A percentile compares a stretch with the other conserved stretches of the same genome.
Evolutionary conservation across 495 filamentous ascomycete genomes (phyloP).

Genomic region (Penicillium psychrofluorescens): DNA sequence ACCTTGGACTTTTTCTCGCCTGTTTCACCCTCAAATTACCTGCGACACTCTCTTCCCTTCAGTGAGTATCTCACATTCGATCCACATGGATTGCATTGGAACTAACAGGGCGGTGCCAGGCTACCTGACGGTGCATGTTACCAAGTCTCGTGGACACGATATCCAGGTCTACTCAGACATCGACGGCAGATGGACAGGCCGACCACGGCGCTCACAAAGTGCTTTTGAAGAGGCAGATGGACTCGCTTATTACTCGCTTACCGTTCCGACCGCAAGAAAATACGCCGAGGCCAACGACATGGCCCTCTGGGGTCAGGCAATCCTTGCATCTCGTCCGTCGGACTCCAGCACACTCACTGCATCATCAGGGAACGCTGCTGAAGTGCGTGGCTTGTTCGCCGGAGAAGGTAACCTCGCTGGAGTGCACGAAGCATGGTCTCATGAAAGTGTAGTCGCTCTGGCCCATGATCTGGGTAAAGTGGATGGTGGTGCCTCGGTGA

Average conservation of each 20-base stretch:
- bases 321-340: conserved; percentile 22
- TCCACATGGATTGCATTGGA: conserved; percentile 2
- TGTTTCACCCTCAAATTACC: conserved; percentile 75
- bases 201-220: conserved; percentile 15
- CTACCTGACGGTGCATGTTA: conserved; percentile 64
- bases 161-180: conserved; percentile 44
- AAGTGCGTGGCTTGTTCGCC: conserved; percentile 19
- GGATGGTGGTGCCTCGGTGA: conserved; percentile 21
- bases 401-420: conserved; percentile 12
- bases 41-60: conserved; percentile 77
- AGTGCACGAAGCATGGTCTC: conserved; percentile 15
- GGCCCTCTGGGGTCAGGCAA: conserved; percentile 36
- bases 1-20: conserved; percentile 67
- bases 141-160: conserved; percentile 13
- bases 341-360: conserved; percentile 22
- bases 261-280: conserved; percentile 25
- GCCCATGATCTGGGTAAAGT: conserved; percentile 37
- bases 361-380: conserved; percentile 13
- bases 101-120: conserved; percentile 15
- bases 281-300: conserved; percentile 38
- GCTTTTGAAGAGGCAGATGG: conserved; percentile 18
- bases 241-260: conserved; percentile 22
- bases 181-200: conserved; percentile 44
- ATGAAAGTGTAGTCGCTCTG: conserved; percentile 27
- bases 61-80: conserved; percentile 23